Evolutionary conservation across 768 basidiomycete species (phyloP), one percentile per base, ranked within the genome.

Genomic region (Hericium coralloides): DNA sequence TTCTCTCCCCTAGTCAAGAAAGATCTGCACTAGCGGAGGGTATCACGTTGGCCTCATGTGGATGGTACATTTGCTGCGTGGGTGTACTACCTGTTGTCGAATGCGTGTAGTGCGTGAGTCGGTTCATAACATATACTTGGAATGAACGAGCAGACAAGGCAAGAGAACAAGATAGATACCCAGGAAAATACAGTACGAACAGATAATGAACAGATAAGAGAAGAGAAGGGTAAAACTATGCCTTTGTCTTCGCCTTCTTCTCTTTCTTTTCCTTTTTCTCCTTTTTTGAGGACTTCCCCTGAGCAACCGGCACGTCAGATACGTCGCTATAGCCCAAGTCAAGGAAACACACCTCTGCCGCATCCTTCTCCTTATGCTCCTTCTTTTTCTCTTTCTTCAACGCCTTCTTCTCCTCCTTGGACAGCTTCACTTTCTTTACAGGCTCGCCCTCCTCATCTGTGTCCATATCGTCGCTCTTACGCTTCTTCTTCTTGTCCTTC

Each of bases 331-430:
- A 55, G 53, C 25, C 59, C 18, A 54, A 31, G 47, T 56, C 22
- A 59, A 36, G 37, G 45, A 52, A 36, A 45, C 50, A 25, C 74
- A 76, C 79, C 59, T 72, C 74, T 54, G 66, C 74, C 18, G 62
- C 76, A 18, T 78, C 78, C 37, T 67, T 65, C 58, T 66, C 71
- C 68, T 81, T 83, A n/a, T 72, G 79, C 63, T 81, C 74, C 64
- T 81, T 78, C 72, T 89, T 89, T 68, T 79, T 79, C 47, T 83
- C 84, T 71, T 86, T 89, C 71, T 89, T 91, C 68, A 86, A 70
- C 17, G 87, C 85, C 74, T 88, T 90, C 77, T 89, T 89, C 73
- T 92, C 89, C 72, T 90, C 88, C 71, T 90, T 91, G 20, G 84
- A 84, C 50, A 88, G 64, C 74, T 90, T 89, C 57, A 77, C 76